Percentiles rank a stretch among this genome's conserved stretches.
Conservation (phyloP, 306 rosid genomes). For the Trifolium repens region DNA sequence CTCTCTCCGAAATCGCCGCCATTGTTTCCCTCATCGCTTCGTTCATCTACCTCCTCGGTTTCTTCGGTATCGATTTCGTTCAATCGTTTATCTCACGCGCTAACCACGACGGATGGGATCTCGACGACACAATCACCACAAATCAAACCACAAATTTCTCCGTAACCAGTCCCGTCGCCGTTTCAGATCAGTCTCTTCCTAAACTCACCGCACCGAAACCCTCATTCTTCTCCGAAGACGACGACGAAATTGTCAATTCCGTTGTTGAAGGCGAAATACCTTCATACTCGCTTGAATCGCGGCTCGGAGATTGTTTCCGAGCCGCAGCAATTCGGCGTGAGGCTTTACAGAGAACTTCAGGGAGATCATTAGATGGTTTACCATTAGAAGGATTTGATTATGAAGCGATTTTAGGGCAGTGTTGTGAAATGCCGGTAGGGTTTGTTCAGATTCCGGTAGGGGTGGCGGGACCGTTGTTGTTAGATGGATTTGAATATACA, state of each 20-base stretch:
- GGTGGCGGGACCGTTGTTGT: conserved; percentile 80
- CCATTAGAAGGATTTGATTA: conserved; percentile 86
- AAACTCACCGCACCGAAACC: conserved; percentile 16
- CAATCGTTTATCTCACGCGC: conserved; percentile 68
- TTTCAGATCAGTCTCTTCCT: conserved; percentile 4
- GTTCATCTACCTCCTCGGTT: conserved; percentile 74
- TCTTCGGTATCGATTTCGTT: conserved; percentile 77
- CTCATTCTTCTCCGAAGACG: conserved; percentile 39
- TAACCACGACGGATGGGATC: conserved; percentile 60
- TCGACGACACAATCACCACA: conserved; percentile 31
- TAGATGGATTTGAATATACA: conserved; percentile 72
- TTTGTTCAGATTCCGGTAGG: conserved; percentile 92
- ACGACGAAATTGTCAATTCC: conserved; percentile 59
- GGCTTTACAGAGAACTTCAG: conserved; percentile 66
- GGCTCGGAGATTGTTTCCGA: conserved; percentile 66
- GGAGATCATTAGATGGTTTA: conserved; percentile 71
- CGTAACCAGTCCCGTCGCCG: too few relatives aligned
- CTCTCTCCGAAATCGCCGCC: conserved; percentile 64
- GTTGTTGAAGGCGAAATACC: conserved; percentile 62
- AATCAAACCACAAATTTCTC: too few relatives aligned
- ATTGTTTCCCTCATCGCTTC: conserved; percentile 71
- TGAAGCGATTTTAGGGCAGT: conserved; percentile 83
- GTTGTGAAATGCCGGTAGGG: conserved; percentile 97
- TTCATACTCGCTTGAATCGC: conserved; percentile 74
- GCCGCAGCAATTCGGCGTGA: conserved; percentile 82